Evolutionary conservation across 2,329 filamentous ascomycete genomes (phyloP), one percentile per base, ranked within the genome.

Genomic region (Cytospora leucostoma): DNA sequence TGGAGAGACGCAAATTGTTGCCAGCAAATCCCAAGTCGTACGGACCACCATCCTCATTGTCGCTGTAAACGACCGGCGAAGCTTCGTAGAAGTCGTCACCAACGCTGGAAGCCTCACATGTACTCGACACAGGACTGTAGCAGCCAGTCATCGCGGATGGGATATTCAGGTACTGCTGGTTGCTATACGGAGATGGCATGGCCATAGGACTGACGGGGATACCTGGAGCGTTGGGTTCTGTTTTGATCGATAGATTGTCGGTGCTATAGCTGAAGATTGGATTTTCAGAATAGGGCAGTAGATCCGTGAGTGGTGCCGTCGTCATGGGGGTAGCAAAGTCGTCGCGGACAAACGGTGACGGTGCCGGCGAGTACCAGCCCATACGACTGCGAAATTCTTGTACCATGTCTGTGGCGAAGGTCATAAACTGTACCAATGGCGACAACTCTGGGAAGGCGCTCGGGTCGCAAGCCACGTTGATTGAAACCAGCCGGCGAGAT

Each of bases 381-480:
- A 91, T 87, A 68, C 88, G 84, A 40, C 79, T 80, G 69, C 88
- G 86, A 75, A 93, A 92, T 70, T 88, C 85, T 63, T 80, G 79
- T 61, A 91, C 86, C 54, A 87, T 86, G 68, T 90, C 84, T 61
- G 90, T 86, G 19, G 90, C 89, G 66, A 88, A 88, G 69, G 90
- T 86, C 86, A 92, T 90, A 51, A 93, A 80, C 6, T 80, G 78
- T 65, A 91, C 75, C 37, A 59, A 50, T 7, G 64, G 53, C 12
- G 88, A 86, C 35, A 87, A 84, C 70, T 87, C 84, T 50, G 84
- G 76, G 33, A 86, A 84, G 17, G 81, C 80, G 61, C 86, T 83
- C 63, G 82, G 79, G 21, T 79, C 79, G 66, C 84, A 81, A 5
- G 84, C 82, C 27, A 86, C 78, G 69, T 84, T 92, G 78, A 91